phyloP scores from a whole-genome alignment of 2,329 filamentous ascomycete genomes.

The Onygenales sp. region DNA sequence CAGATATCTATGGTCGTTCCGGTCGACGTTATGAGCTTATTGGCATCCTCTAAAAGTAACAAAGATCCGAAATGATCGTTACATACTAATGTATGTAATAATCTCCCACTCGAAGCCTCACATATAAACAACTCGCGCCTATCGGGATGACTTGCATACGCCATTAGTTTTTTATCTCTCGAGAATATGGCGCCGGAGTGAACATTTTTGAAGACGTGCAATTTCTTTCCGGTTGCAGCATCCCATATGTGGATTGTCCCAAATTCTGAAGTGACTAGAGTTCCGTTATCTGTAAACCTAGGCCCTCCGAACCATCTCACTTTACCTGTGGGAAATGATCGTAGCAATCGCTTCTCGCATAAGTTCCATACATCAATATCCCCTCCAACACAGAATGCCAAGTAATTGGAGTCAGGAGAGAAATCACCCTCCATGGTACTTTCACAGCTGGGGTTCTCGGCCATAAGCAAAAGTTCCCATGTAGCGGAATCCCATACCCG shows the following conservation, averaged over 20 bases:
- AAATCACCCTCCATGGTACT: not conserved
- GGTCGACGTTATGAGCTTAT: not conserved
- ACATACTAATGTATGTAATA: not conserved
- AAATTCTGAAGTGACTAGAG: too few species aligned
- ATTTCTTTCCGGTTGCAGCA: too few species aligned
- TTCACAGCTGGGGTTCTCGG: not conserved
- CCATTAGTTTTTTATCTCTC: not conserved
- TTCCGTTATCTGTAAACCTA: not conserved
- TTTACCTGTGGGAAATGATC: not conserved
- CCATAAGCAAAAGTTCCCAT: not conserved
- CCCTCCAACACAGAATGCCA: not conserved
- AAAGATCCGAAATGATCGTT: too few species aligned
- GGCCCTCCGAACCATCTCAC: rapidly evolving
- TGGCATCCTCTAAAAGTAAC: too few species aligned
- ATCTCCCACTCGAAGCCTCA: not conserved
- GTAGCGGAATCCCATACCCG: not conserved
- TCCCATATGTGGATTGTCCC: too few species aligned
- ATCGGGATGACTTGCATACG: not conserved
- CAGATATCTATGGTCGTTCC: too few species aligned
- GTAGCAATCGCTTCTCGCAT: not conserved
- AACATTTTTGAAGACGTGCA: not conserved
- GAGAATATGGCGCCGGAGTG: not conserved
- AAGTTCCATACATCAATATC: not conserved
- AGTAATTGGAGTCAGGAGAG: not conserved
- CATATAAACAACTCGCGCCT: not conserved